Conservation (phyloP, 169 alveolate species). For the Toxoplasma gondii region DNA sequence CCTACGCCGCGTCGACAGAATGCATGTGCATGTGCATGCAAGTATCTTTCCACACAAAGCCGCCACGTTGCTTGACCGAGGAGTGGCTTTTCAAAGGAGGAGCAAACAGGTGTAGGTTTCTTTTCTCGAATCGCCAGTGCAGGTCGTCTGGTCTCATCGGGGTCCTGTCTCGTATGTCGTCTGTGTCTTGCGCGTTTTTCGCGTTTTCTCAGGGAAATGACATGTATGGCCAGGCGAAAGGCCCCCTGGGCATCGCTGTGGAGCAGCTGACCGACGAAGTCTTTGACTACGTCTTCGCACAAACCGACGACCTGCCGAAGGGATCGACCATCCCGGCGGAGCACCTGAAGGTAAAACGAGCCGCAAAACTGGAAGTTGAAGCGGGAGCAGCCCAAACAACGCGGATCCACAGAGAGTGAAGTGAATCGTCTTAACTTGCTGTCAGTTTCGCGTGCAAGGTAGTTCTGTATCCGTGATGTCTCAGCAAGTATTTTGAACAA, state of each 20-base stretch:
- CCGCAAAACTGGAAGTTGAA: not conserved
- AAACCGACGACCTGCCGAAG: slow-evolving; percentile 55
- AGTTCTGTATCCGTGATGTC: no score
- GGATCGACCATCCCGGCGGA: slow-evolving; percentile 51
- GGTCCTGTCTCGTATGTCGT: not conserved
- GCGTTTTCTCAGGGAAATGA: slow-evolving; percentile 48
- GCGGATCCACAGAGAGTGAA: not conserved
- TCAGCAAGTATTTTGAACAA: no score
- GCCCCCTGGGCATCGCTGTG: slow-evolving; percentile 87
- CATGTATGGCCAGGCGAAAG: slow-evolving; percentile 85
- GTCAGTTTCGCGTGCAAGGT: no score
- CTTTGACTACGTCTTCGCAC: slow-evolving; percentile 88
- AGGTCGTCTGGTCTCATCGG: not conserved
- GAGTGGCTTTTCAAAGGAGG: no score
- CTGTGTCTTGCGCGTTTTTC: not conserved
- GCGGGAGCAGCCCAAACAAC: not conserved
- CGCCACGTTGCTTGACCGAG: no score
- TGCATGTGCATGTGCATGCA: not conserved
- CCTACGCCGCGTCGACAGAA: not conserved
- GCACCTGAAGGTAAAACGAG: slow-evolving; percentile 41
- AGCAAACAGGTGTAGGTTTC: no score
- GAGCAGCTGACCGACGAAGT: slow-evolving; percentile 92
- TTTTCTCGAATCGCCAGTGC: no score
- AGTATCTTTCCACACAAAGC: no score
- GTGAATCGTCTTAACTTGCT: no score